Evolutionary conservation across 371 early-diverging fungal species (phyloP).

Genomic region (Saksenaea oblongispora): DNA sequence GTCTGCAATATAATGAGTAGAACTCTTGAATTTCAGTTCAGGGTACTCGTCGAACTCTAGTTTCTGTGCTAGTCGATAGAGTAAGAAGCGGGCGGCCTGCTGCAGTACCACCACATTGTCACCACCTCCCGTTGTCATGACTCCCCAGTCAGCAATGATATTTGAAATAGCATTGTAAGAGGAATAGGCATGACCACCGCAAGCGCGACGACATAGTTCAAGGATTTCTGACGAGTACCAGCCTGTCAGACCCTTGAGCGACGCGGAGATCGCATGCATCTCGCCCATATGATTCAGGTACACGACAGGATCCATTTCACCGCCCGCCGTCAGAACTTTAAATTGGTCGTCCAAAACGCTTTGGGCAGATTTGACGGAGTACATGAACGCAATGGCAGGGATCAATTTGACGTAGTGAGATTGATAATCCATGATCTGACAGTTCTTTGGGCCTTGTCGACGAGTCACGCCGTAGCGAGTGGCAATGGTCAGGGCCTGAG

Average conservation of each 20-base stretch:
- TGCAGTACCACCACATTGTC: conserved; percentile 71
- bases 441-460: conserved; percentile 65
- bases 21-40: conserved; percentile 34
- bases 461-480: conserved; percentile 69
- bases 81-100: conserved; percentile 49
- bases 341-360: conserved; percentile 28
- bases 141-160: conserved; percentile 68
- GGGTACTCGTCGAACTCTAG: conserved; percentile 33
- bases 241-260: conserved; percentile 54
- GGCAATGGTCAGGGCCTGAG: conserved; percentile 65
- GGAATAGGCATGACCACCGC: conserved; percentile 68
- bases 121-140: conserved; percentile 74
- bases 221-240: conserved; percentile 64
- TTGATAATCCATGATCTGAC: conserved; percentile 73
- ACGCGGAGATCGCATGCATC: conserved; percentile 62
- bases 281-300: conserved; percentile 61
- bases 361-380: conserved; percentile 36
- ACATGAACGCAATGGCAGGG: conserved; percentile 62
- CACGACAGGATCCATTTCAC: conserved; percentile 39
- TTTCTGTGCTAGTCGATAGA: conserved; percentile 30
- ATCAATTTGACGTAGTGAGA: conserved; percentile 61
- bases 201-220: conserved; percentile 59
- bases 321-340: conserved; percentile 34
- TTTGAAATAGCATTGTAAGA: conserved; percentile 67
- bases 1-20: conserved; percentile 32